Evolutionary conservation across 1,139 yeast genomes (phyloP).

Genomic region (Zygosaccharomyces sapae): DNA sequence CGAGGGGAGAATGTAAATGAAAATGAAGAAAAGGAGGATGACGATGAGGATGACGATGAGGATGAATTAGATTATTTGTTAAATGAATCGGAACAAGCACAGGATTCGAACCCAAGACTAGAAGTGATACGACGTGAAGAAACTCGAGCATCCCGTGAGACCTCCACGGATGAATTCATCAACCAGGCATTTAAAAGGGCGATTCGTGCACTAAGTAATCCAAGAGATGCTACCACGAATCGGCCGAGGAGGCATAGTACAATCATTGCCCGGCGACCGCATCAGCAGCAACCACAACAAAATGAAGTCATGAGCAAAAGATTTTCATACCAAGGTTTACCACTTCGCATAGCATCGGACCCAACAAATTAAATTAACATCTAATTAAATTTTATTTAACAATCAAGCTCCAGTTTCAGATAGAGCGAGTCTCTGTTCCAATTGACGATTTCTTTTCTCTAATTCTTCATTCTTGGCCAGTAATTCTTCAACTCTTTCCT

Average conservation of each 20-base stretch:
- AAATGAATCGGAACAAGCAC: slow-evolving; percentile 16
- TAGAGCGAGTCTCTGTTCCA: background rate
- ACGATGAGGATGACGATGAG: slow-evolving; percentile 7
- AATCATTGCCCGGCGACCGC: background rate
- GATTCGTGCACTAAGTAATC: slow-evolving; percentile 12
- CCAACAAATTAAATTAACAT: background rate
- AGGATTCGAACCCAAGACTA: background rate
- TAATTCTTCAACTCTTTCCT: slow-evolving; percentile 66
- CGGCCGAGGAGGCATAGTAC: background rate
- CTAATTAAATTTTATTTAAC: background rate
- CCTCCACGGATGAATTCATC: slow-evolving; percentile 10
- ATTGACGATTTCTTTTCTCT: slow-evolving; percentile 48
- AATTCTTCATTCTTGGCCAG: slow-evolving; percentile 51
- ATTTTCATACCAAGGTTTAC: background rate
- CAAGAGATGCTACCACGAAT: background rate
- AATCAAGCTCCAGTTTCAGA: background rate
- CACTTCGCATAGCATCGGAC: background rate
- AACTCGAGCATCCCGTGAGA: background rate
- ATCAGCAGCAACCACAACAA: background rate
- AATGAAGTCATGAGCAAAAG: background rate
- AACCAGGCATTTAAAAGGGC: slow-evolving; percentile 27
- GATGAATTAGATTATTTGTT: slow-evolving; percentile 31
- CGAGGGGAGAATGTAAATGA: too few species aligned
- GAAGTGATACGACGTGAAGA: background rate
- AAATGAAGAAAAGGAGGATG: background rate